Percentiles rank a stretch among this genome's conserved stretches.
These are phyloP conservation scores for Fraxinus excelsior DNA, from an alignment of 257 asterid genomes.

Conservation along the genomic window DNA sequence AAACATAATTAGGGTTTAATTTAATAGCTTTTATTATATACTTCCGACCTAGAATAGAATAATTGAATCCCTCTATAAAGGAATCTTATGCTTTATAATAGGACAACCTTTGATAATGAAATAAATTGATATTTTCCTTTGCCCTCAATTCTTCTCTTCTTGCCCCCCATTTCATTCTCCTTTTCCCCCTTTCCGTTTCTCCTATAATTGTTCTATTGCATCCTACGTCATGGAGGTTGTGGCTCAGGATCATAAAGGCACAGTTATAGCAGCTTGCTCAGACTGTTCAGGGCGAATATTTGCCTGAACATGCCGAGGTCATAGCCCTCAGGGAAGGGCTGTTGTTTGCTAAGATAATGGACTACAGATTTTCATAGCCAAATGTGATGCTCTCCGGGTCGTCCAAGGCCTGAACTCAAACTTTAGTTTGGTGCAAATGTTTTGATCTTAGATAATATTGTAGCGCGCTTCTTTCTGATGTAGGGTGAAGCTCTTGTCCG, in stretches of 20 bases:
- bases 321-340: neutral
- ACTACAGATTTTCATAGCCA: neutral
- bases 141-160: too few species aligned
- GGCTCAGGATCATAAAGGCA: neutral
- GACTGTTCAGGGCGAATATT: neutral
- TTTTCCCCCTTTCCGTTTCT: too few species aligned
- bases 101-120: too few species aligned
- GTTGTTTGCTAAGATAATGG: neutral
- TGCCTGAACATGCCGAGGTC: neutral
- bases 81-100: too few species aligned
- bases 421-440: neutral
- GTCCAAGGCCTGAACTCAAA: neutral
- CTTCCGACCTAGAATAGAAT: too few species aligned
- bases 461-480: neutral
- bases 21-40: too few species aligned
- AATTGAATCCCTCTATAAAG: too few species aligned
- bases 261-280: neutral
- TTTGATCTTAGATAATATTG: neutral
- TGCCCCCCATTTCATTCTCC: too few species aligned
- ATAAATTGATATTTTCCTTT: too few species aligned
- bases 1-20: too few species aligned
- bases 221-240: neutral
- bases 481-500: neutral
- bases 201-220: too few species aligned
- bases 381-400: neutral